Percentiles rank a stretch among this genome's conserved stretches.
These are phyloP conservation scores for Coleophoma crateriformis DNA, from an alignment of 2,329 filamentous ascomycete species.

Conservation along the genomic window DNA sequence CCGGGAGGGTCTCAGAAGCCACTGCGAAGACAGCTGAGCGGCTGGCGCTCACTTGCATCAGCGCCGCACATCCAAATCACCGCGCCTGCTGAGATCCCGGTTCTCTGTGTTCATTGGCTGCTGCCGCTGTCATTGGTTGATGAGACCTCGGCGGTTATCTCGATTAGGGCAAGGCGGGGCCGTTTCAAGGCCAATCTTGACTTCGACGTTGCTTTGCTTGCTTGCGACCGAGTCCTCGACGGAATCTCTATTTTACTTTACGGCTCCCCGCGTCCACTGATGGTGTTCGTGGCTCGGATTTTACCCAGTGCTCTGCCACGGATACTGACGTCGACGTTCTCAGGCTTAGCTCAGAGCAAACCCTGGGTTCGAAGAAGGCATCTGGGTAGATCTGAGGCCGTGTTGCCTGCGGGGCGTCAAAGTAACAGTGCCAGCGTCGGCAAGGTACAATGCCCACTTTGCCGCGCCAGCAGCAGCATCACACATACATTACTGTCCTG, in stretches of 20 bases:
- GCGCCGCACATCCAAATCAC: constrained; percentile 7
- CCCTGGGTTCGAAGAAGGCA: no score
- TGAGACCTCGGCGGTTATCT: background rate
- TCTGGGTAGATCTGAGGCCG: no score
- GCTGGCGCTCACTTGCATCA: constrained; percentile 15
- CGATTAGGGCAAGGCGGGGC: background rate
- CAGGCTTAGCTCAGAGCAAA: no score
- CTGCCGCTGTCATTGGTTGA: constrained; percentile 5
- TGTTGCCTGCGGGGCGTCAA: no score
- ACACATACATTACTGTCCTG: constrained; percentile 4
- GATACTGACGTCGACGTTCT: no score
- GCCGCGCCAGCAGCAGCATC: no score
- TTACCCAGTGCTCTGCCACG: no score
- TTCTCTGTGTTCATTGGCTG: background rate
- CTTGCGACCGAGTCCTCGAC: background rate
- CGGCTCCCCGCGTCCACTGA: background rate
- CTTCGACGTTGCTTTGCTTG: background rate
- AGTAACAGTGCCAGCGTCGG: no score
- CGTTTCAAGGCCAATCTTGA: background rate
- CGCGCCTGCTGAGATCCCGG: background rate
- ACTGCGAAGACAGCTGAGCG: background rate
- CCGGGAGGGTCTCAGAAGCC: background rate
- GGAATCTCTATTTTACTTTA: background rate
- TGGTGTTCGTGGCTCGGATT: no score
- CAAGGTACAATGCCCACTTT: no score